These are phyloP conservation scores for Gracilaria domingensis DNA, from an alignment of 23 red algal genomes.

Conservation along the genomic window DNA sequence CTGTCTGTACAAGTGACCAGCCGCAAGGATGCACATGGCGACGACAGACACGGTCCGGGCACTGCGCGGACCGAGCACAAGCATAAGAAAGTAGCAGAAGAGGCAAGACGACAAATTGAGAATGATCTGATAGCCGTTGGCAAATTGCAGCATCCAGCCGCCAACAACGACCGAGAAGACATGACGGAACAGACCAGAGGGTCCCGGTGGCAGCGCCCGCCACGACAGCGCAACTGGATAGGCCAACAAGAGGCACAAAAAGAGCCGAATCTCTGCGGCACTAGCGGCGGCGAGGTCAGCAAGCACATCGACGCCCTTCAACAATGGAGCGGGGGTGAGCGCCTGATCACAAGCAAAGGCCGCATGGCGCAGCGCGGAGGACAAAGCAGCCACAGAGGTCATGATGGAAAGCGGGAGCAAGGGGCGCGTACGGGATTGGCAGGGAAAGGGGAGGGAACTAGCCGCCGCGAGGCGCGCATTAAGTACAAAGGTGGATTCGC, in stretches of 20 bases:
- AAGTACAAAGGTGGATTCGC: no score
- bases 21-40: slow-evolving; percentile 73
- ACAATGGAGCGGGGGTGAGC: slow-evolving; percentile 71
- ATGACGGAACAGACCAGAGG: slow-evolving; percentile 59
- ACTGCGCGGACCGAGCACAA: slow-evolving; percentile 58
- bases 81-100: slow-evolving; percentile 75
- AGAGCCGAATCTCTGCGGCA: slow-evolving; percentile 70
- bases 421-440: not conserved
- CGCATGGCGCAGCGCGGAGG: slow-evolving; percentile 17
- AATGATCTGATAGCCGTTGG: slow-evolving; percentile 83
- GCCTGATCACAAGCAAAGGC: slow-evolving; percentile 57
- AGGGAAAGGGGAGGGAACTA: not conserved
- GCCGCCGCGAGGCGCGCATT: not conserved
- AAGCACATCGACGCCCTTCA: slow-evolving; percentile 42
- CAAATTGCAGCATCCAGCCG: slow-evolving; percentile 83
- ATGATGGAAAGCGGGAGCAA: not conserved
- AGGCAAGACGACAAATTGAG: slow-evolving; percentile 72
- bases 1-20: slow-evolving; percentile 89
- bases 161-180: slow-evolving; percentile 83
- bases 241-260: slow-evolving; percentile 66
- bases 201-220: slow-evolving; percentile 65
- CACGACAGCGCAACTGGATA: slow-evolving; percentile 80
- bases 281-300: slow-evolving; percentile 65
- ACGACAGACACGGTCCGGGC: slow-evolving; percentile 60
- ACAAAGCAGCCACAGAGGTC: not conserved